A percentile compares a stretch with the other conserved stretches of the same genome.
Conservation (phyloP, 78 protist species). For the Dictyostelium firmibasis region DNA sequence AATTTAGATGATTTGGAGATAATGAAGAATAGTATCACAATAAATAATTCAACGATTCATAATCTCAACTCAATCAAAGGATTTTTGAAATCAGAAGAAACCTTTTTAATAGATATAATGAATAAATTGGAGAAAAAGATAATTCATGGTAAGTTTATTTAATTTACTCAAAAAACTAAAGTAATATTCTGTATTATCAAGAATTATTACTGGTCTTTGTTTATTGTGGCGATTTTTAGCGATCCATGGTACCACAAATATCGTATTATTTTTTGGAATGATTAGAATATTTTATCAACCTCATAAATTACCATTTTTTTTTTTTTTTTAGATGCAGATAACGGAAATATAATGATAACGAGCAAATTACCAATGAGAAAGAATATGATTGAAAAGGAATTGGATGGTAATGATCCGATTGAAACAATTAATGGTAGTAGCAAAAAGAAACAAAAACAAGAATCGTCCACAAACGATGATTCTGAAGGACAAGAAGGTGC, state of each 20-base stretch:
- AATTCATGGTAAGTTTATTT: conserved; percentile 2
- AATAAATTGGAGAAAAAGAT: conserved; percentile 68
- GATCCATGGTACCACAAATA: too few relatives aligned
- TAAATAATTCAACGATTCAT: not conserved
- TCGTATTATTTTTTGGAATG: too few relatives aligned
- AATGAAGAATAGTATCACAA: not conserved
- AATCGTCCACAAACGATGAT: not conserved
- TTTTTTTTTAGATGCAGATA: not conserved
- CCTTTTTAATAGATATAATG: conserved; percentile 75
- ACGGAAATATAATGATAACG: not conserved
- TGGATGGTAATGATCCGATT: not conserved
- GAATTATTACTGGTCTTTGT: too few relatives aligned
- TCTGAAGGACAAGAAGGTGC: not conserved
- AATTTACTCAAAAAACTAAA: not conserved
- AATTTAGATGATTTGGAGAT: not conserved
- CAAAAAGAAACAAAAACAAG: not conserved
- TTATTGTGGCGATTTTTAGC: too few relatives aligned
- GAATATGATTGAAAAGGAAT: not conserved
- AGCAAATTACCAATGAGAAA: not conserved
- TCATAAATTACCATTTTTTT: not conserved
- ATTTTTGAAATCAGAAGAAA: conserved; percentile 45
- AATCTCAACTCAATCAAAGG: conserved; percentile 19
- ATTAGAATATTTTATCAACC: not conserved
- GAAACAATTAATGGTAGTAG: not conserved
- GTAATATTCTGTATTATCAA: too few relatives aligned